phyloP scores from a whole-genome alignment of 1,284 basidiomycete species.

The Pascua guehoae region DNA sequence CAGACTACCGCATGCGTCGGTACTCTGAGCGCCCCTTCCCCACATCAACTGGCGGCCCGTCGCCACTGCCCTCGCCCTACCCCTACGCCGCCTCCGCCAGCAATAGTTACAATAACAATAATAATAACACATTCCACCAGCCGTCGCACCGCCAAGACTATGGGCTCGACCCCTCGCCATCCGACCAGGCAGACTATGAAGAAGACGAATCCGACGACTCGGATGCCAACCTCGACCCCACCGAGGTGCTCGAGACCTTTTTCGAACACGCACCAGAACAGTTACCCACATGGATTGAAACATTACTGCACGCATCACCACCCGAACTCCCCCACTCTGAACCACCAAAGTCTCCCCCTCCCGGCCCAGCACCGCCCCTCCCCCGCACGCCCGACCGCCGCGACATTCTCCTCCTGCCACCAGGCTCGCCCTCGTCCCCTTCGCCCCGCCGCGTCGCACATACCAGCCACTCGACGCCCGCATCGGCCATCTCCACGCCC shows the following conservation, averaged over 20 bases:
- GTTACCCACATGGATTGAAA: constrained; percentile 3
- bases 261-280: constrained; percentile 5
- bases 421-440: not conserved
- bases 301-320: not conserved
- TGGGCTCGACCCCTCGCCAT: not conserved
- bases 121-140: not conserved
- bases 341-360: not conserved
- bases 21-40: too few species aligned
- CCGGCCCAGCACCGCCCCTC: not conserved
- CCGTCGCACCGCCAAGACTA: not conserved
- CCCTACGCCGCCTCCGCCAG: too few species aligned
- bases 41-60: too few species aligned
- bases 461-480: too few species aligned
- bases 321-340: not conserved
- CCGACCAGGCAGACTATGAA: too few species aligned
- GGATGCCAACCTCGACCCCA: constrained; percentile 7
- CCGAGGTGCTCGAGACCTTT: constrained; percentile 15
- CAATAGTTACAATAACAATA: not conserved
- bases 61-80: too few species aligned
- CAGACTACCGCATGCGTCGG: too few species aligned
- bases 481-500: too few species aligned
- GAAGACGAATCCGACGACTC: constrained; percentile 9
- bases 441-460: too few species aligned
- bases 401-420: not conserved
- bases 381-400: not conserved